Base-by-base conservation (phyloP, 495 filamentous ascomycete genomes). In the Talaromyces proteolyticus region DNA sequence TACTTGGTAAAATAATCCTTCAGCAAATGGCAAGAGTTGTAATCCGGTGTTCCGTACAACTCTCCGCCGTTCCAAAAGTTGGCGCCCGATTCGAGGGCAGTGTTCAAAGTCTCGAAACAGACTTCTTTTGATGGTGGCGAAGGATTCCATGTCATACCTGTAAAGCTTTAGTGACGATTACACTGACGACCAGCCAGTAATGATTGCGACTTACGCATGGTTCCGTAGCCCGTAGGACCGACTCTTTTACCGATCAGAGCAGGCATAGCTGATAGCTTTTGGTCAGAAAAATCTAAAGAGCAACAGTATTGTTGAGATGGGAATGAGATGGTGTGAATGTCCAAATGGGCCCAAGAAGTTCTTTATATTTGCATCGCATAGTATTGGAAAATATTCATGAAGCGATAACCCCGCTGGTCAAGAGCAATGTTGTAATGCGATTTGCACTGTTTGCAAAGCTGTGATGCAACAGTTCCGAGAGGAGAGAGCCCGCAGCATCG, bases 1-100 rank as follows among this genome's bases (percentile, higher is more conserved):
- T 85, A 73, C 52, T 73, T 58, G 36, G 68, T 67, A 58, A 85
- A 86, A 59, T 86, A 87, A 36, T 72, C 65, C 42, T 75, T 66
- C 39, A 86, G 59, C 25, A 86, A 62, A 26, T 77, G 72, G 25
- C 84, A 53, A 2, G 74, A 78, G 73, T 92, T 89, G 71, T 74
- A 71, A 20, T 85, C 77, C 1, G 79, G 77, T 0, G 81, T 73
- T 41, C 89, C 89, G 66, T 94, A 94, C 58, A 94, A 76, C 54
- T 90, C 85, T 55, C 84, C 87, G 39, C 75, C 88, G 60, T 91
- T 91, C 87, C 87, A 92, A 65, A 88, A 81, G 65, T 81, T 86
- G 65, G 74, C 76, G 24, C 88, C 87, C 10, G 70, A 66, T n/a
- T 69, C 59, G 43, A 93, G 72, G 12, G 89, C 74, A 18, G 81